Evolutionary conservation across 1,139 yeast species (phyloP), one percentile per base, ranked within the genome.

Genomic region (Yamadazyma oceani): DNA sequence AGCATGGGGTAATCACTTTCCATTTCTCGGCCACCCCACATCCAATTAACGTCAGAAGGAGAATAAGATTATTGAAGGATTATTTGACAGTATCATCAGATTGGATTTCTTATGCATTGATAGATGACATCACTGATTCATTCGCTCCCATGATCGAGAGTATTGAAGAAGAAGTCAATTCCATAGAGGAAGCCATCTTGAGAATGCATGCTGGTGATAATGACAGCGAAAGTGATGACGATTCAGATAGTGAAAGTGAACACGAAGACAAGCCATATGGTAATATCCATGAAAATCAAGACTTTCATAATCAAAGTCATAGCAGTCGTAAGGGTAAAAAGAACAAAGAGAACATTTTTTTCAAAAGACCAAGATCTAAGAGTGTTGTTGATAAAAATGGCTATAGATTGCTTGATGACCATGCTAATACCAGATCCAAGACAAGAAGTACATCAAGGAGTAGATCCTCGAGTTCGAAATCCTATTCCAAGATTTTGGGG

Each of bases 1-100:
- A 83, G 44, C 84, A 89, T 42, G 97, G 95, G 14, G 95, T 92
- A 9, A 67, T 92, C 28, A 89, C 97, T 0, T 90, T 92, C 65
- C 98, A 92, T 64, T 89, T 88, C 62, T 82, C 90, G 10, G 89
- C 96, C 6, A 88, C 97, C 0, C 96, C 97, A 1, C 98, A 92
- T 58, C 95, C 97, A 0, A 86, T 89, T 39, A 92, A 92, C 57
- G 98, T 92, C 27, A 77, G 98, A 51, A 77, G 97, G 57, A 79
- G 98, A 54, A 95, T 95, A 0, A 72, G 98, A 40, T 68, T 92
- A 46, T 72, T 92, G 46, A 76, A 85, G 45, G 98, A 92, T 57
- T 92, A 90, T 54, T 70, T 92, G 45, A 86, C 87, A 2, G 96
- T 92, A 4, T 80, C 94, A 1, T 81, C 97, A 0, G 98, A 92